These are phyloP conservation scores for Coemansia umbellata DNA, from an alignment of 192 early-diverging fungal genomes.

Conservation along the genomic window DNA sequence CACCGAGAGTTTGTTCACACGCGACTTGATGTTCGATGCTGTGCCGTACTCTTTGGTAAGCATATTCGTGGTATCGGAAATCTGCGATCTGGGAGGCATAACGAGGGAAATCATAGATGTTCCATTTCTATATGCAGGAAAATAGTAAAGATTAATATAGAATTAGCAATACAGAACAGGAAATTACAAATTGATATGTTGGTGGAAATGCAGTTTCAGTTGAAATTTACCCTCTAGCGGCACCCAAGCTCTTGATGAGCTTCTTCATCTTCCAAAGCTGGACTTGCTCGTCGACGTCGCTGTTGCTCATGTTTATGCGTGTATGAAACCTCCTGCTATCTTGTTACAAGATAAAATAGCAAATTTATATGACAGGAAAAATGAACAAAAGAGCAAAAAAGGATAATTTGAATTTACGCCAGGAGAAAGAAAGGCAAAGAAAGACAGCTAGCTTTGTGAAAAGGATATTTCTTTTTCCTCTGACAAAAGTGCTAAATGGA, in stretches of 20 bases:
- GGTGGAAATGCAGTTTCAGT: background rate
- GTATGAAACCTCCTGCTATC: background rate
- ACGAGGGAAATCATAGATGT: conserved; percentile 99
- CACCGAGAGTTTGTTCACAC: conserved; percentile 97
- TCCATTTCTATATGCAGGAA: conserved; percentile 67
- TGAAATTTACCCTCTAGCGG: conserved; percentile 78
- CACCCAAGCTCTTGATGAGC: conserved; percentile 93
- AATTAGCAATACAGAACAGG: background rate
- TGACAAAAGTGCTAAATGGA: no score
- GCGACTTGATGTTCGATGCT: conserved; percentile 99
- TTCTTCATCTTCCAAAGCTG: conserved; percentile 99
- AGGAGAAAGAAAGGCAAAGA: background rate
- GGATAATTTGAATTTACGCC: background rate
- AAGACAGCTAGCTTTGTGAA: no score
- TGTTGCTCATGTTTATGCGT: conserved; percentile 26
- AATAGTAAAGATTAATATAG: background rate
- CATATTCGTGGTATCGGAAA: conserved; percentile 85
- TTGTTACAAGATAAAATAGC: background rate
- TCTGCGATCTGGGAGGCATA: conserved; percentile 90
- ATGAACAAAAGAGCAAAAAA: background rate
- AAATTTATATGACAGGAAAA: background rate
- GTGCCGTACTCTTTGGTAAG: conserved; percentile 98
- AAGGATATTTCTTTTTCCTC: no score
- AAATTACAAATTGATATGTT: background rate
- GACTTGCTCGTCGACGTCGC: conserved; percentile 79